phyloP scores from a whole-genome alignment of 805 yeast genomes.

The Teunomyces cretensis region DNA sequence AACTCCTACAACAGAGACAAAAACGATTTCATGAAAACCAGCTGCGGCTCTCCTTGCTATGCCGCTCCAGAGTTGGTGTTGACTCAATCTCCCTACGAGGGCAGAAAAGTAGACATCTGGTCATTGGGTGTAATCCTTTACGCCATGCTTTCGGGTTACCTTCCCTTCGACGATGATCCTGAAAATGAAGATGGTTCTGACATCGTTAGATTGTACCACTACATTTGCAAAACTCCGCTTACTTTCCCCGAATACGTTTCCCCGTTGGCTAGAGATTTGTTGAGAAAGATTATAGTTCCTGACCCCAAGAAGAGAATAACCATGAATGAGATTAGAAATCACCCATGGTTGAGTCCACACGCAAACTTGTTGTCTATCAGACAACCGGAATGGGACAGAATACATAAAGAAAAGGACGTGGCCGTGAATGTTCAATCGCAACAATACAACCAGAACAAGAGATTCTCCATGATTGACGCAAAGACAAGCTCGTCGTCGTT shows the following conservation, averaged over 20 bases:
- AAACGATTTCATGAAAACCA: conserved; percentile 83
- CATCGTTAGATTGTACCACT: conserved; percentile 84
- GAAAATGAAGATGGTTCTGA: conserved; percentile 95
- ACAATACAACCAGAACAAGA: conserved; percentile 31
- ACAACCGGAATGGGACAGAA: conserved; percentile 87
- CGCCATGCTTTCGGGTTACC: conserved; percentile 95
- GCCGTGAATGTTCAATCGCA: conserved; percentile 8
- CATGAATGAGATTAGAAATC: conserved; percentile 69
- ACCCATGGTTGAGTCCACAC: conserved; percentile 88
- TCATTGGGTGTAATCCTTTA: conserved; percentile 92
- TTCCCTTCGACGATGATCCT: conserved; percentile 97
- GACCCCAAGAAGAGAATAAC: conserved; percentile 77
- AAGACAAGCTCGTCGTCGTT: conserved; percentile 27
- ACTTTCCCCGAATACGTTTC: conserved; percentile 94
- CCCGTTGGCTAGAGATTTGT: conserved; percentile 86
- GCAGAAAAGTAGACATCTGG: conserved; percentile 95
- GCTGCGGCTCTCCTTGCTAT: conserved; percentile 97
- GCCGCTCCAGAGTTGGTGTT: conserved; percentile 98
- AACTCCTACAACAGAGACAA: conserved; percentile 66
- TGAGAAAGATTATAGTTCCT: conserved; percentile 79
- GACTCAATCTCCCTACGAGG: conserved; percentile 83
- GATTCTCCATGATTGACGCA: conserved; percentile 46
- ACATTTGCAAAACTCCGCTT: conserved; percentile 86
- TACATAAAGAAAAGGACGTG: conserved; percentile 31
- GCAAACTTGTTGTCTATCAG: conserved; percentile 77